Base-by-base conservation (phyloP, 2,329 filamentous ascomycete species). In the Exophiala phaeomuriformis region DNA sequence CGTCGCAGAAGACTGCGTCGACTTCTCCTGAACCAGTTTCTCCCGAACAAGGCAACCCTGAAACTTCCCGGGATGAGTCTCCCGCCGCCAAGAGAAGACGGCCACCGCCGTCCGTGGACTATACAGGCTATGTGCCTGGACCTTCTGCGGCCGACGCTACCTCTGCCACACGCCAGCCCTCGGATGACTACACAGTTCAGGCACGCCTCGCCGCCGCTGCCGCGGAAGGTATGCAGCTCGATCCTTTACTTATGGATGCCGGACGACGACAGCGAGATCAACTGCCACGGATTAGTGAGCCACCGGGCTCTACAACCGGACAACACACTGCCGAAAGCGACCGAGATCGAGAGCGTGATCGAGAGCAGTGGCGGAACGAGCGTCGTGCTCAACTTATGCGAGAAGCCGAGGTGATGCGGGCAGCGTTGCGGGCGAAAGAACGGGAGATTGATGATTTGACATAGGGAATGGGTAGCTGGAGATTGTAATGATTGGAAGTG, bases 341-440 rank as follows among this genome's bases (percentile, higher is more conserved):
- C 5, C 19, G 35, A 27, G 39, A 27, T 29, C 29, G 44, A 3
- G 47, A 46, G 12, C 9, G 41, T 33, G 52, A 58, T n/a, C 43
- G 46, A 12, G 42, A 50, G 8, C 44, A 42, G 6, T 33, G 52
- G 35, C 49, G 52, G 32, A 42, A 42, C 4, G 61, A 63, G 39
- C 46, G 65, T 63, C 40, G 65, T 64, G 49, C 69, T 63, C 51
- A 64, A 45, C 71, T 94, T 46, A 79, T 84, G 65, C 76, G 82
- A 28, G 88, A 94, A 67, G 83, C 86, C 0, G 86, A 90, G 64
- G 76, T 77, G 49, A 93, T 93, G 82, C 78, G 86, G 36, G 81
- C 84, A 66, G 75, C 85, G 68, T 73, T 90, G 31, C 77, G 82
- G 6, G 84, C 81, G 8, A 90, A 90, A 64, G 86, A 90, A 69